Conservation (phyloP, 2,329 filamentous ascomycete species). For the Fonsecaea nubica region DNA sequence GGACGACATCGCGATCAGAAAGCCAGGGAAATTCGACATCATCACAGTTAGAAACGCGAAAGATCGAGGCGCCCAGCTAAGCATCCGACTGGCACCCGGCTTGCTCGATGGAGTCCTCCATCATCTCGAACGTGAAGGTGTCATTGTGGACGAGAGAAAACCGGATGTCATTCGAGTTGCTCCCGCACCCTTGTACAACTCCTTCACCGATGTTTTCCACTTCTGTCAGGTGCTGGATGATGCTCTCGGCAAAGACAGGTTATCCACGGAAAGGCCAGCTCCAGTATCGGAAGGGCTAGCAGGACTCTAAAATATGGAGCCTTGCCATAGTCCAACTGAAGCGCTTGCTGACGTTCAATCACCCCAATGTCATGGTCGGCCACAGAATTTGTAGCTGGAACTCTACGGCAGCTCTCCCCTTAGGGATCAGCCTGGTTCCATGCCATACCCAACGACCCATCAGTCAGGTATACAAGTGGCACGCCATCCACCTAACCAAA, state of each 20-base stretch:
- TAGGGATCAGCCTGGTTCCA: background rate
- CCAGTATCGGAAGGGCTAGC: background rate
- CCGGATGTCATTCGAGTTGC: slow-evolving; percentile 85
- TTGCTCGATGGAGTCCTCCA: slow-evolving; percentile 72
- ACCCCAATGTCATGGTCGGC: background rate
- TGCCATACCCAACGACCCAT: background rate
- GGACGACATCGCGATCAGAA: slow-evolving; percentile 34
- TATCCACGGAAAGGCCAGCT: slow-evolving; percentile 8
- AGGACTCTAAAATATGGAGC: background rate
- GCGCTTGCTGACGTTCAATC: background rate
- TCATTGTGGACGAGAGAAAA: slow-evolving; percentile 82
- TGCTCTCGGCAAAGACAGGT: slow-evolving; percentile 20
- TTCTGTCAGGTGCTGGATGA: slow-evolving; percentile 51
- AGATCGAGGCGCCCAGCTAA: slow-evolving; percentile 79
- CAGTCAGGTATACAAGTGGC: background rate
- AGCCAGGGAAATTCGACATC: slow-evolving; percentile 59
- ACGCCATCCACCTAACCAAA: background rate
- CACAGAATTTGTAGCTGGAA: background rate
- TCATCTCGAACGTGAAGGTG: slow-evolving; percentile 69
- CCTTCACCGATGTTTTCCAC: slow-evolving; percentile 72
- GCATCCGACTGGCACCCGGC: slow-evolving; percentile 71
- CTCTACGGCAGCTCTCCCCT: background rate
- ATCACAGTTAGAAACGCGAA: slow-evolving; percentile 73
- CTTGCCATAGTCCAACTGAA: background rate
- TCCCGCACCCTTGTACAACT: slow-evolving; percentile 83